phyloP scores from a whole-genome alignment of 805 yeast species.

The Nakazawaea holstii region DNA sequence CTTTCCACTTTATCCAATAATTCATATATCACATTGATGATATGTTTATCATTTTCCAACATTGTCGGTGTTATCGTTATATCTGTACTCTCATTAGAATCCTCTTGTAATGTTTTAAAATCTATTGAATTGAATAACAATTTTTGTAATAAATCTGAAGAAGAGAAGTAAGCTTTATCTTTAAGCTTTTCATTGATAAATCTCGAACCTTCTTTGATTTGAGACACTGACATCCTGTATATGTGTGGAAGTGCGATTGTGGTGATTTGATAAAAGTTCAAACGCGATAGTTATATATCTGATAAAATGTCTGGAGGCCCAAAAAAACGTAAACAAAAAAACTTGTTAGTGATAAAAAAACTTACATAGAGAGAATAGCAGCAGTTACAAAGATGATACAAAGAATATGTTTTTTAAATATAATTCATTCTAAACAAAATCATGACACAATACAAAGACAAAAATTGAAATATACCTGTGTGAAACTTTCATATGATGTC shows the following conservation, averaged over 20 bases:
- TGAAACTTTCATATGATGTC: neutral
- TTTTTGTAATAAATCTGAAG: slow-evolving; percentile 14
- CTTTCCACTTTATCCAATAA: slow-evolving; percentile 20
- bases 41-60: slow-evolving; percentile 26
- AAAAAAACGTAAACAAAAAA: too few species aligned
- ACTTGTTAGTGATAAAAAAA: too few species aligned
- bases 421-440: neutral
- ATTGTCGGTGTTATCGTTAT: slow-evolving; percentile 1
- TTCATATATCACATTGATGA: slow-evolving; percentile 21
- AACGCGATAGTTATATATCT: too few species aligned
- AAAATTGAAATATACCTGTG: neutral
- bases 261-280: too few species aligned
- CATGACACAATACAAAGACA: slow-evolving; percentile 3
- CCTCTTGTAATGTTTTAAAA: slow-evolving; percentile 6
- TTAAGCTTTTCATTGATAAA: slow-evolving; percentile 20
- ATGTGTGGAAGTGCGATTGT: too few species aligned
- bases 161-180: slow-evolving; percentile 20
- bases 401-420: too few species aligned
- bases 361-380: too few species aligned
- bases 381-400: too few species aligned
- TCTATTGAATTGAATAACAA: slow-evolving; percentile 19
- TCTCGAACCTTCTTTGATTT: slow-evolving; percentile 7
- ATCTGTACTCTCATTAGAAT: neutral
- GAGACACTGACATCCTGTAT: neutral
- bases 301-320: too few species aligned